Evolutionary conservation across 2,329 filamentous ascomycete species (phyloP).

Genomic region (Alternaria viburni): DNA sequence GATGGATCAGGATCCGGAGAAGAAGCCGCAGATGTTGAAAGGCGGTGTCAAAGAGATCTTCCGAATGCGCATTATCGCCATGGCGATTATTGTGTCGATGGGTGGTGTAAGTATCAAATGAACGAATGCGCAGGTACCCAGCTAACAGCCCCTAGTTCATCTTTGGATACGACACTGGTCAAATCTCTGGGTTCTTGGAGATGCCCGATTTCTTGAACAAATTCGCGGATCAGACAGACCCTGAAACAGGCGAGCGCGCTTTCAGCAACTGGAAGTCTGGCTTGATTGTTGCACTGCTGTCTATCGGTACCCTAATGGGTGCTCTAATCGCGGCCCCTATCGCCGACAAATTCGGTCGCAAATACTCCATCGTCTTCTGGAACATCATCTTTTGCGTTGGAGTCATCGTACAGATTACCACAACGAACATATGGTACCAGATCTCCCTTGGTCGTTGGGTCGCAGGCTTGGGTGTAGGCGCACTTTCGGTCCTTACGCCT

Average conservation of each 20-base stretch:
- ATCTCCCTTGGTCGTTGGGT: constrained; percentile 69
- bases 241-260: constrained; percentile 23
- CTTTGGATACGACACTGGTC: constrained; percentile 45
- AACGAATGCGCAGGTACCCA: background rate
- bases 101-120: constrained; percentile 35
- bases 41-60: constrained; percentile 38
- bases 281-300: constrained; percentile 57
- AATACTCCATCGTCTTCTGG: constrained; percentile 66
- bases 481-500: constrained; percentile 63
- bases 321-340: constrained; percentile 65
- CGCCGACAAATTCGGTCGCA: constrained; percentile 67
- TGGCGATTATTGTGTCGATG: constrained; percentile 45
- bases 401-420: constrained; percentile 70
- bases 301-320: constrained; percentile 77
- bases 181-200: constrained; percentile 47
- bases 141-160: constrained; percentile 12
- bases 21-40: constrained; percentile 33
- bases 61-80: constrained; percentile 39
- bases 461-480: constrained; percentile 70
- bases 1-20: constrained; percentile 32
- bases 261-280: constrained; percentile 44
- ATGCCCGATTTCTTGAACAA: constrained; percentile 43
- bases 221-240: constrained; percentile 34
- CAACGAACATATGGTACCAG: constrained; percentile 64
- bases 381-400: constrained; percentile 69